A percentile compares a stretch with the other conserved stretches of the same genome.
Conservation (phyloP, 1,284 basidiomycete species). For the Rhodofomes roseus region DNA sequence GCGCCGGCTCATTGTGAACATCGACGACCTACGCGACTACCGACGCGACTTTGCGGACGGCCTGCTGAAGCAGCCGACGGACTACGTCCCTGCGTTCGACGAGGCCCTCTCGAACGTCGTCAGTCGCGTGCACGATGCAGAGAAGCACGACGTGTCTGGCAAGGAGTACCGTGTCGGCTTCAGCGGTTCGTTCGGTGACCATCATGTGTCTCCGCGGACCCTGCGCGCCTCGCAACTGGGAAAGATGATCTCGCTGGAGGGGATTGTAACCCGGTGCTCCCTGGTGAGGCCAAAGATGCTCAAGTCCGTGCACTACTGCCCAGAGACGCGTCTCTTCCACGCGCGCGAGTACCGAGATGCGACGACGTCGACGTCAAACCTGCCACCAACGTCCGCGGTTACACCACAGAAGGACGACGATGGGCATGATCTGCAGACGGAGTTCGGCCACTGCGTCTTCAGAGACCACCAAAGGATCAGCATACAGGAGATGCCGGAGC, state of each 20-base stretch:
- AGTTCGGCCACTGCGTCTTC: constrained; percentile 92
- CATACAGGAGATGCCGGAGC: constrained; percentile 99
- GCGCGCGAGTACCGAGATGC: constrained; percentile 91
- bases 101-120: constrained; percentile 79
- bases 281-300: constrained; percentile 98
- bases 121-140: constrained; percentile 70
- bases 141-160: constrained; percentile 80
- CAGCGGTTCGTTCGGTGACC: constrained; percentile 97
- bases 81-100: constrained; percentile 92
- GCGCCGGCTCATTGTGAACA: constrained; percentile 91
- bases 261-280: constrained; percentile 97
- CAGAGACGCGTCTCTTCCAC: constrained; percentile 82
- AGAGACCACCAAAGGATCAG: constrained; percentile 96
- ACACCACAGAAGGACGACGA: constrained; percentile 92
- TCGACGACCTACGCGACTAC: constrained; percentile 96
- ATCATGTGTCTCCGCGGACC: constrained; percentile 95
- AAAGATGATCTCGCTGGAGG: constrained; percentile 96
- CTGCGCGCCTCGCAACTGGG: constrained; percentile 87
- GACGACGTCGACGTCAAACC: constrained; percentile 80
- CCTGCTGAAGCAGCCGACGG: constrained; percentile 84
- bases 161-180: constrained; percentile 90
- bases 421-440: constrained; percentile 84
- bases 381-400: constrained; percentile 88
- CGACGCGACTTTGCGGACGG: constrained; percentile 81
- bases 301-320: constrained; percentile 94